Percentiles rank a stretch among this genome's conserved stretches.
These are phyloP conservation scores for Rhododendron vialii DNA, from an alignment of 148 eudicot species.

Conservation along the genomic window DNA sequence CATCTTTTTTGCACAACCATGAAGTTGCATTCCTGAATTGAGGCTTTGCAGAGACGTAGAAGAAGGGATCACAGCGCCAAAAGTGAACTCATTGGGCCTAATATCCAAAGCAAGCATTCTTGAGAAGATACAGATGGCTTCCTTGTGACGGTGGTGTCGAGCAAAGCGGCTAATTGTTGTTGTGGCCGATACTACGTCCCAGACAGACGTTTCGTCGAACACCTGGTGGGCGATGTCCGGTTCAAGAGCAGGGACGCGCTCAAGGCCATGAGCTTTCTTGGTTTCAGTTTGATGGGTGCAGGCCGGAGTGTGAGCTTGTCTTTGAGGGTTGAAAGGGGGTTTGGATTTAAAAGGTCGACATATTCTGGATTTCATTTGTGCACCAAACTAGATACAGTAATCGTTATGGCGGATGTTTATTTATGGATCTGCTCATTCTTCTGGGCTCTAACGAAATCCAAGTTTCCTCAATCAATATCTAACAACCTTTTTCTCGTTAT, in stretches of 20 bases:
- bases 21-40: conserved; percentile 39
- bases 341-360: neutral
- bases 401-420: too few relatives aligned
- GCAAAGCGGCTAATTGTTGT: conserved; percentile 29
- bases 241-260: neutral
- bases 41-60: conserved; percentile 26
- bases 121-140: conserved; percentile 25
- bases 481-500: too few relatives aligned
- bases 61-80: conserved; percentile 35
- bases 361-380: conserved; percentile 10
- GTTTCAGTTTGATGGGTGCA: neutral
- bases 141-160: conserved; percentile 20
- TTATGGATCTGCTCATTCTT: too few relatives aligned
- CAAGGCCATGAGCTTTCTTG: conserved; percentile 8
- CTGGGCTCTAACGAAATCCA: too few relatives aligned
- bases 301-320: neutral
- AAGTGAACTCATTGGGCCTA: conserved; percentile 47
- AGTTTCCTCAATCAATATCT: too few relatives aligned
- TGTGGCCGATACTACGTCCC: conserved; percentile 41
- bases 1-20: conserved; percentile 28
- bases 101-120: conserved; percentile 27
- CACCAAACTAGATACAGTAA: neutral
- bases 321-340: neutral
- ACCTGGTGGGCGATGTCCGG: conserved; percentile 10
- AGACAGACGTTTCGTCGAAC: conserved; percentile 38